A percentile compares a stretch with the other conserved stretches of the same genome.
Evolutionary conservation across 75 land plant genomes (phyloP).

Genomic region (Larix kaempferi): DNA sequence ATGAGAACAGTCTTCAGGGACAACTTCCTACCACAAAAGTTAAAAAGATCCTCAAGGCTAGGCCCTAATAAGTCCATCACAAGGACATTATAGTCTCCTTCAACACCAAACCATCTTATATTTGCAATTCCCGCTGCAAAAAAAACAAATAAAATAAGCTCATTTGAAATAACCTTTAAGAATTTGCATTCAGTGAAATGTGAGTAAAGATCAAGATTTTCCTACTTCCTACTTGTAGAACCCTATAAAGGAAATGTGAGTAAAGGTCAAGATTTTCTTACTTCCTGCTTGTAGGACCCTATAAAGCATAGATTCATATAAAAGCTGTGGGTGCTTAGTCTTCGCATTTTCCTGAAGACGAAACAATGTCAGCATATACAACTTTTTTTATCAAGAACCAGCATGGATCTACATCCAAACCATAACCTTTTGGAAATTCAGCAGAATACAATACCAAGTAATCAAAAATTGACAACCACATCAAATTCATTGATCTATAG

Average conservation of each 20-base stretch:
- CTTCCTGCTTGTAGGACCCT: slow-evolving; percentile 51
- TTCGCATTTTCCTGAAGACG: slow-evolving; percentile 39
- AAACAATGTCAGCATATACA: not conserved
- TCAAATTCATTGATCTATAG: not conserved
- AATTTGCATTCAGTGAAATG: not conserved
- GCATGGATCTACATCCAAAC: not conserved
- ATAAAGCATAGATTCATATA: slow-evolving; percentile 48
- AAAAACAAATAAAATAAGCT: not conserved
- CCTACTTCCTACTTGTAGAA: slow-evolving; percentile 54
- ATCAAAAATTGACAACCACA: not conserved
- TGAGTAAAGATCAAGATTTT: not conserved
- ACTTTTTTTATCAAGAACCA: not conserved
- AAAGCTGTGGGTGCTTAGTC: slow-evolving; percentile 53
- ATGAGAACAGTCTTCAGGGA: slow-evolving; percentile 78
- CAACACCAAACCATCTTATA: slow-evolving; percentile 72
- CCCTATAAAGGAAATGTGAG: slow-evolving; percentile 17
- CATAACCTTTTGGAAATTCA: not conserved
- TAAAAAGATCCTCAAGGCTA: slow-evolving; percentile 77
- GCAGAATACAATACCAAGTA: not conserved
- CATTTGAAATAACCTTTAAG: not conserved
- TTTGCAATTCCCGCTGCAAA: slow-evolving; percentile 72
- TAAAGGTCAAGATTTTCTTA: slow-evolving; percentile 11
- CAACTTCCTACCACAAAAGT: slow-evolving; percentile 67
- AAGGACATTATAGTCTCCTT: slow-evolving; percentile 75
- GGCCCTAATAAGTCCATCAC: slow-evolving; percentile 78